Conservation (phyloP, 495 filamentous ascomycete genomes). For the Penicillium antarcticum region DNA sequence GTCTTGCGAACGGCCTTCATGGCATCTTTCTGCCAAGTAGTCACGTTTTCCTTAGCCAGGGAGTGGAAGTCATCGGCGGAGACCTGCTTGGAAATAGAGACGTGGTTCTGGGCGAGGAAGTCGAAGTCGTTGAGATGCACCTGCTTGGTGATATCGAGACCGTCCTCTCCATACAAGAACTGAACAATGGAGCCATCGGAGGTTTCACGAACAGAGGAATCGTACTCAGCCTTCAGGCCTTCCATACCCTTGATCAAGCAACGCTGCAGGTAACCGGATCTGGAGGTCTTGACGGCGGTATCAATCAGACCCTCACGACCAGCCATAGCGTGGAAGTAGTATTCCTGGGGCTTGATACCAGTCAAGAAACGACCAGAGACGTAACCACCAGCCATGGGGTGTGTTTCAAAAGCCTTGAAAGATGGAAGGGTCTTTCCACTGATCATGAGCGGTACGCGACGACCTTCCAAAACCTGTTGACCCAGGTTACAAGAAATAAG, state of each 20-base stretch:
- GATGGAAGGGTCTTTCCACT: constrained; percentile 95
- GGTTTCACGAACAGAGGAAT: constrained; percentile 82
- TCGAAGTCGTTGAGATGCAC: constrained; percentile 88
- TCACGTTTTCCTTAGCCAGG: constrained; percentile 50
- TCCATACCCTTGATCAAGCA: constrained; percentile 99
- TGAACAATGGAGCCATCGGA: constrained; percentile 90
- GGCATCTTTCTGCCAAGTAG: constrained; percentile 62
- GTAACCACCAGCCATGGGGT: constrained; percentile 89
- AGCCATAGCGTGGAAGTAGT: constrained; percentile 99
- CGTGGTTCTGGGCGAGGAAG: constrained; percentile 79
- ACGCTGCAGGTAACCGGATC: constrained; percentile 94
- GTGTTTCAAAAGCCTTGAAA: constrained; percentile 87
- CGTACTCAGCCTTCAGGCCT: constrained; percentile 86
- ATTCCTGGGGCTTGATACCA: constrained; percentile 94
- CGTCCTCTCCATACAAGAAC: constrained; percentile 96
- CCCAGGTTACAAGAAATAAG: constrained; percentile 97
- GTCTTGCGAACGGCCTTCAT: constrained; percentile 77
- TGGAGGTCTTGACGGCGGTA: constrained; percentile 97
- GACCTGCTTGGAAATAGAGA: constrained; percentile 52
- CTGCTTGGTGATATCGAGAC: constrained; percentile 88
- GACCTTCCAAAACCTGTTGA: constrained; percentile 93
- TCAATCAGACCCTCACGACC: constrained; percentile 98
- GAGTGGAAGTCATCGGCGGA: constrained; percentile 46
- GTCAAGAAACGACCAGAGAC: constrained; percentile 97
- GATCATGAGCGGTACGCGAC: constrained; percentile 94